Conservation (phyloP, 2,329 filamentous ascomycete genomes). For the Scedosporium boydii region DNA sequence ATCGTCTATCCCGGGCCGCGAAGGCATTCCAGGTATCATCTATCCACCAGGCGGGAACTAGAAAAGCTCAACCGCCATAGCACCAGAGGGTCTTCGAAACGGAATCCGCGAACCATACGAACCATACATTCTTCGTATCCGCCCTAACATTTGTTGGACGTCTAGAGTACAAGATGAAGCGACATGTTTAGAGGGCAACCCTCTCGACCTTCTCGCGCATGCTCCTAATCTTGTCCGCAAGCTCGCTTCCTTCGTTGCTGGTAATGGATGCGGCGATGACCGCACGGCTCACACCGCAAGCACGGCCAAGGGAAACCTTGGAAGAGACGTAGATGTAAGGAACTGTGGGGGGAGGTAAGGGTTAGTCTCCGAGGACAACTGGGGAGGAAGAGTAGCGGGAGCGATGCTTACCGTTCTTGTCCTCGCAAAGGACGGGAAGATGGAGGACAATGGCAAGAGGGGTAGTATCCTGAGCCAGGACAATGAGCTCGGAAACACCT, state of each 20-base stretch:
- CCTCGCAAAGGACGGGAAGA: slow-evolving; percentile 79
- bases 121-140: too few species aligned
- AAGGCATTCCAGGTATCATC: too few species aligned
- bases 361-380: slow-evolving; percentile 53
- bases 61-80: too few species aligned
- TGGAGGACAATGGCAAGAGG: slow-evolving; percentile 84
- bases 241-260: slow-evolving; percentile 81
- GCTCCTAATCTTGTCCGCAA: slow-evolving; percentile 76
- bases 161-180: not conserved
- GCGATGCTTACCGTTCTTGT: slow-evolving; percentile 44
- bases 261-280: slow-evolving; percentile 87
- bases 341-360: slow-evolving; percentile 30
- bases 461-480: slow-evolving; percentile 80
- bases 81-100: not conserved
- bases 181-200: slow-evolving; percentile 66
- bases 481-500: slow-evolving; percentile 79
- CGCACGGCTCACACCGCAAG: slow-evolving; percentile 78
- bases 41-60: too few species aligned
- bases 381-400: slow-evolving; percentile 27
- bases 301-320: slow-evolving; percentile 79
- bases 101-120: not conserved
- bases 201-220: slow-evolving; percentile 95
- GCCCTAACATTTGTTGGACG: not conserved
- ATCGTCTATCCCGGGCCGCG: too few species aligned
- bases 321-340: slow-evolving; percentile 61